Evolutionary conservation across 768 basidiomycete species (phyloP).

Genomic region (Tricholoma hemisulphureum): DNA sequence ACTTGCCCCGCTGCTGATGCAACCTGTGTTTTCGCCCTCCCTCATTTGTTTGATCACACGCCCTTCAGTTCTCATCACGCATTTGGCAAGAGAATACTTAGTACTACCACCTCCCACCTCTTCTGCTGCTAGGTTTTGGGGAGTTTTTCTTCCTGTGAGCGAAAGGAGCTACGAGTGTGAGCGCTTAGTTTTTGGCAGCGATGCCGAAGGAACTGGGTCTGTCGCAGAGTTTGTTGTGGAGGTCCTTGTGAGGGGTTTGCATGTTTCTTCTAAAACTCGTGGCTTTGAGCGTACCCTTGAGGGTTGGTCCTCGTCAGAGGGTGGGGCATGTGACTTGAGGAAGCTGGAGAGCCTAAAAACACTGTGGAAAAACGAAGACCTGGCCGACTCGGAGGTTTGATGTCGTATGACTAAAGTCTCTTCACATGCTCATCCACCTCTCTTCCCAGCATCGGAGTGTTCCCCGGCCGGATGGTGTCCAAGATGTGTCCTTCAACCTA

Average conservation of each 20-base stretch:
- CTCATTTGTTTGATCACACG: constrained; percentile 66
- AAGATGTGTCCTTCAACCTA: constrained; percentile 84
- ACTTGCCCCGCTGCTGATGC: constrained; percentile 54
- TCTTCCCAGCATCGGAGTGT: constrained; percentile 26
- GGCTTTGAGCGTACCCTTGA: constrained; percentile 61
- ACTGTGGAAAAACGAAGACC: constrained; percentile 32
- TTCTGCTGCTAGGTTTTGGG: constrained; percentile 74
- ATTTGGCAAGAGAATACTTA: constrained; percentile 70
- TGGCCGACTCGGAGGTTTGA: constrained; percentile 27
- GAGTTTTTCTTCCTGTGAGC: constrained; percentile 67
- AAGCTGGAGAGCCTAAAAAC: constrained; percentile 51
- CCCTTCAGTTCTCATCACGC: constrained; percentile 63
- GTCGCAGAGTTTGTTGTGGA: constrained; percentile 60
- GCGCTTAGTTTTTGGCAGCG: constrained; percentile 55
- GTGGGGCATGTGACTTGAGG: constrained; percentile 44
- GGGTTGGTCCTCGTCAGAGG: constrained; percentile 49
- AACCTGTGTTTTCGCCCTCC: constrained; percentile 63
- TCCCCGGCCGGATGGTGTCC: constrained; percentile 64
- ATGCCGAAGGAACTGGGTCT: constrained; percentile 49
- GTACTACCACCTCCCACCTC: constrained; percentile 67
- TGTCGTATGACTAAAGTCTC: neutral
- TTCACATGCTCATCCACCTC: neutral
- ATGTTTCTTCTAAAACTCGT: constrained; percentile 45
- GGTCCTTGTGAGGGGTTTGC: constrained; percentile 48
- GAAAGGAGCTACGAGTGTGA: constrained; percentile 61